A percentile compares a stretch with the other conserved stretches of the same genome.
Evolutionary conservation across 140 eudicot genomes (phyloP).

Genomic region (Stevia rebaudiana): DNA sequence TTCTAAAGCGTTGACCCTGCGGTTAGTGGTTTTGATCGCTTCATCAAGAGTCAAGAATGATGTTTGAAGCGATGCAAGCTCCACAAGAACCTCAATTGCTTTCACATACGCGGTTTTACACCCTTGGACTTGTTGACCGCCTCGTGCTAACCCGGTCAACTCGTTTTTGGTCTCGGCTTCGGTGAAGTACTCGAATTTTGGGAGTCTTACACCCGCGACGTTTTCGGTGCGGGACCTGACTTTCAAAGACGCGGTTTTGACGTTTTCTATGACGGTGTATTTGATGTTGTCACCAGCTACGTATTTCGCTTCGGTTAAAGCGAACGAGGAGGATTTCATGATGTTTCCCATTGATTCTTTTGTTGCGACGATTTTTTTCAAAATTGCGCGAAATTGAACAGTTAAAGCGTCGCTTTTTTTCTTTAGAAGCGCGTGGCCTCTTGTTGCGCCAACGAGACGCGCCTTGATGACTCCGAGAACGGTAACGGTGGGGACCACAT

Average conservation of each 20-base stretch:
- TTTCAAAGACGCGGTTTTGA: constrained; percentile 62
- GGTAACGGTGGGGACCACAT: constrained; percentile 88
- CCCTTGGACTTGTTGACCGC: constrained; percentile 90
- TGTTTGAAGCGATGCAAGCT: constrained; percentile 91
- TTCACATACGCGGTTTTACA: constrained; percentile 83
- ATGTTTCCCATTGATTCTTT: constrained; percentile 91
- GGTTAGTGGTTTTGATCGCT: constrained; percentile 92
- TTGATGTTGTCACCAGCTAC: constrained; percentile 94
- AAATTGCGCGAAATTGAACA: constrained; percentile 80
- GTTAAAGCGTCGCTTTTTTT: constrained; percentile 93
- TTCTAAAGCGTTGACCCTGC: constrained; percentile 92
- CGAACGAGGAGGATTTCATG: constrained; percentile 71
- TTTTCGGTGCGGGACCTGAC: constrained; percentile 75
- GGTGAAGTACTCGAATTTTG: constrained; percentile 68
- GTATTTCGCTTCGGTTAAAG: constrained; percentile 85
- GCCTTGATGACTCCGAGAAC: constrained; percentile 86
- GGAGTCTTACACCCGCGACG: constrained; percentile 90
- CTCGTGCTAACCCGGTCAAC: constrained; percentile 85
- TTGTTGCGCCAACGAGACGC: constrained; percentile 87
- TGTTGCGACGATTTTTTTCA: constrained; percentile 75
- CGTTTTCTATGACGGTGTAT: constrained; percentile 71
- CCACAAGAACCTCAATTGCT: constrained; percentile 86
- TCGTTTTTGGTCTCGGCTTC: constrained; percentile 82
- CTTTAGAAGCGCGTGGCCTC: constrained; percentile 96
- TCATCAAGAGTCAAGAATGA: constrained; percentile 93